Base-by-base conservation (phyloP, 441 rosid species). In the Breynia disticha region DNA sequence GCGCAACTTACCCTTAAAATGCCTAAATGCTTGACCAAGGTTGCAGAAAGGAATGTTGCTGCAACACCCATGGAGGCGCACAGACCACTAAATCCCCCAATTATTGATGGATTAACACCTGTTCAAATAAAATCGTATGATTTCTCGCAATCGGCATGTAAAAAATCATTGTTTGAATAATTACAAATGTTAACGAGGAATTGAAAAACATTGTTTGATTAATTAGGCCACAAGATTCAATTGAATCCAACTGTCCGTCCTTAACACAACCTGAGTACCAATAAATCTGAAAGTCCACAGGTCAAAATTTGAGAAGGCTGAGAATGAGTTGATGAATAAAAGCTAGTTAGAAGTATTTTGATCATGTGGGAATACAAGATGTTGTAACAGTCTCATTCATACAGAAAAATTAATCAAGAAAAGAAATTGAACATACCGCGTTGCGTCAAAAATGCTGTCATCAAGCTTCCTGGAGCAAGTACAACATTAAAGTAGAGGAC, bases 371-470 rank as follows among this genome's bases (percentile, higher is more conserved):
- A 28, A 9, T 28, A 28, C 5, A 28, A 28, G 5, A 28, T 28
- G 8, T 28, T 28, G 8, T 28, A 28, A 5, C 5, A 28, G 8
- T 28, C 35, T 28, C 35, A 0, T 2, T 28, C 35, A 28, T 28
- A 28, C 8, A 28, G 35, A 28, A 28, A 4, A 0, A 28, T 9
- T 4, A 28, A 19, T 45, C 32, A 46, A 17, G 1, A 12, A 48
- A 19, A 46, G 50, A 37, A 50, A 22, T 52, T 46, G 46, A 52
- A 57, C 59, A 48, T 81, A 90, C 96, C 86, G 1, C 79, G 81
- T 60, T 90, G 93, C 2, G 89, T 90, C 64, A 90, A 75, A 77
- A 90, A 90, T 37, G 96, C 96, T 7, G 96, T 90, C 98, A 90
- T 90, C 75, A 90, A 72, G 62, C 96, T 85, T 67, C 95, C 83